Evolutionary conservation across 1,284 basidiomycete species (phyloP).

Genomic region (Pyrrhoderma lamaoense): DNA sequence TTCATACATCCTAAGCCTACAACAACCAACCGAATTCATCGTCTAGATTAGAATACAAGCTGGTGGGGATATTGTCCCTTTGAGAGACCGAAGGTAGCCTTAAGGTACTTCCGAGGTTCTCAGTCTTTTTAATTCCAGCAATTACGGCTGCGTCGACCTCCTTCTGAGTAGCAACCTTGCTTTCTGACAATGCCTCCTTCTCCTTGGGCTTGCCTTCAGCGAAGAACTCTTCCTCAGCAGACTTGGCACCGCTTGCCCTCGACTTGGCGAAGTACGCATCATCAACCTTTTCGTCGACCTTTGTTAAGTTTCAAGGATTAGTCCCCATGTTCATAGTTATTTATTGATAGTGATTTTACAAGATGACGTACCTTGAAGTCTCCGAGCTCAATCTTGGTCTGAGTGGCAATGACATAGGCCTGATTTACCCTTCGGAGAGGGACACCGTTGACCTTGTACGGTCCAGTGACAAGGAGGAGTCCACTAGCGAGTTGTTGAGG

Average conservation of each 20-base stretch:
- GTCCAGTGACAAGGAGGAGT: slow-evolving; percentile 92
- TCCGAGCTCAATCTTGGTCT: slow-evolving; percentile 87
- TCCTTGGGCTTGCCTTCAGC: slow-evolving; percentile 88
- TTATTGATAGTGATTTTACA: slow-evolving; percentile 1
- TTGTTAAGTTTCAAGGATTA: slow-evolving; percentile 3
- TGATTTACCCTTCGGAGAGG: slow-evolving; percentile 98
- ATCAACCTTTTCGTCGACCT: slow-evolving; percentile 87
- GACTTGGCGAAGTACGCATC: slow-evolving; percentile 94
- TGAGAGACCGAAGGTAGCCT: slow-evolving; percentile 89
- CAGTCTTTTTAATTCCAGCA: slow-evolving; percentile 87
- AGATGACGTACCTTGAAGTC: slow-evolving; percentile 65
- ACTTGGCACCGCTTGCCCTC: slow-evolving; percentile 56
- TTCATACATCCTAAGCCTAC: slow-evolving; percentile 4
- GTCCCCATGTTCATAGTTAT: too few relatives aligned
- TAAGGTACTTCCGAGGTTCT: slow-evolving; percentile 90
- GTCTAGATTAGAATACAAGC: slow-evolving; percentile 63
- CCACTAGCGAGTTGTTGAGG: slow-evolving; percentile 95
- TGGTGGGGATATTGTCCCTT: slow-evolving; percentile 93
- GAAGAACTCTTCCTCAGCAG: slow-evolving; percentile 96
- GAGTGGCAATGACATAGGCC: slow-evolving; percentile 98
- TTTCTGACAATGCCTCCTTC: slow-evolving; percentile 86
- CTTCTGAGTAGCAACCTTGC: slow-evolving; percentile 93
- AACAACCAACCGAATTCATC: slow-evolving; percentile 7
- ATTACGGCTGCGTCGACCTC: slow-evolving; percentile 81
- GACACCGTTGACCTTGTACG: slow-evolving; percentile 98